Evolutionary conservation across 2,329 filamentous ascomycete genomes (phyloP).

Genomic region (Hymenoscyphus salicellus): DNA sequence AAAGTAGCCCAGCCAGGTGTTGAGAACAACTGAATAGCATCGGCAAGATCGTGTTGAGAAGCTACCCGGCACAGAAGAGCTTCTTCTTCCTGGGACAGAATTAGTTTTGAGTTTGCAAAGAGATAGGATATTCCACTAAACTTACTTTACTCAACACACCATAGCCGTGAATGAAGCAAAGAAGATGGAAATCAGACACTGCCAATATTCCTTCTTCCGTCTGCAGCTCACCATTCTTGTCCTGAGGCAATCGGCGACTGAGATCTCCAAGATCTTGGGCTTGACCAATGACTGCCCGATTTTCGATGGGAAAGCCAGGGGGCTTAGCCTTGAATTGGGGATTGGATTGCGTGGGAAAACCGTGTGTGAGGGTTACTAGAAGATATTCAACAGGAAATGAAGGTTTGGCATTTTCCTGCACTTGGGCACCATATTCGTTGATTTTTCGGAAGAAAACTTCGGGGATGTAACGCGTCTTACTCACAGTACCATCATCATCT

Average conservation of each 20-base stretch:
- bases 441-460: conserved; percentile 95
- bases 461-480: conserved; percentile 82
- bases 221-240: conserved; percentile 52
- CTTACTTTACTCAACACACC: conserved; percentile 80
- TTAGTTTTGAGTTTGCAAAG: conserved; percentile 16
- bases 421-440: conserved; percentile 94
- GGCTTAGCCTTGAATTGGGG: conserved; percentile 67
- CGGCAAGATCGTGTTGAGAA: conserved; percentile 73
- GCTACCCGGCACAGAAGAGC: conserved; percentile 81
- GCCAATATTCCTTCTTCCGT: conserved; percentile 60
- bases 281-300: conserved; percentile 81
- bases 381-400: conserved; percentile 96
- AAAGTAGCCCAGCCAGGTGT: conserved; percentile 92
- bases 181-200: conserved; percentile 88
- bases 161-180: conserved; percentile 81
- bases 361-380: conserved; percentile 91
- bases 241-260: conserved; percentile 63
- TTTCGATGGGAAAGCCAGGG: conserved; percentile 82
- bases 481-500: conserved; percentile 69
- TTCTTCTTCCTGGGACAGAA: conserved; percentile 72
- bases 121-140: conserved; percentile 19
- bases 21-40: conserved; percentile 78
- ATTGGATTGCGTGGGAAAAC: conserved; percentile 78
- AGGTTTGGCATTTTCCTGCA: conserved; percentile 95
- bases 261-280: conserved; percentile 73